phyloP scores from a whole-genome alignment of 768 basidiomycete species.

The Termitomyces sp. region DNA sequence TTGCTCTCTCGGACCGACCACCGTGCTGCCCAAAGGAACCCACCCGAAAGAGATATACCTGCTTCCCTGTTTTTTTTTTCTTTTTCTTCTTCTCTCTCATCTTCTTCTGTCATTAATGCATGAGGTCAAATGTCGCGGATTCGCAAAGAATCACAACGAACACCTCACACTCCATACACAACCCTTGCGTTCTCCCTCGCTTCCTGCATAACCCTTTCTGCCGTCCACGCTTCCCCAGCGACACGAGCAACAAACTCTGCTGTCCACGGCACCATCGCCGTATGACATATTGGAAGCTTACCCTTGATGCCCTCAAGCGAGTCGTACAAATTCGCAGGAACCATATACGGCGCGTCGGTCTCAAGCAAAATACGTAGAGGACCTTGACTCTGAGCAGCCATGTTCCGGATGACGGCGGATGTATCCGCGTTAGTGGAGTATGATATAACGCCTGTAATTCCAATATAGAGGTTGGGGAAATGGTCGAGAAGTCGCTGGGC shows the following conservation, averaged over 20 bases:
- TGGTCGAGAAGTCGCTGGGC: slow-evolving; percentile 67
- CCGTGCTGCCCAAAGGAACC: no score
- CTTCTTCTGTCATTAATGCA: no score
- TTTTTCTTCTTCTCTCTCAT: no score
- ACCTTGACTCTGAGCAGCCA: slow-evolving; percentile 28
- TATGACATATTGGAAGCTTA: slow-evolving; percentile 68
- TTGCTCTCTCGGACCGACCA: no score
- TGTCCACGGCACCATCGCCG: slow-evolving; percentile 84
- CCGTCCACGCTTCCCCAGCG: slow-evolving; percentile 43
- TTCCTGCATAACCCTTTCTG: slow-evolving; percentile 54
- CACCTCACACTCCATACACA: slow-evolving; percentile 52
- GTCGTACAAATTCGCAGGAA: slow-evolving; percentile 68
- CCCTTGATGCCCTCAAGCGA: slow-evolving; percentile 52
- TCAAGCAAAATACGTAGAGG: slow-evolving; percentile 62
- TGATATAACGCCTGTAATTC: slow-evolving; percentile 83
- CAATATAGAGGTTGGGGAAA: slow-evolving; percentile 81
- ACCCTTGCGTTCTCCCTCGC: slow-evolving; percentile 61
- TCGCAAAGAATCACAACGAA: not conserved
- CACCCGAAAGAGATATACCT: no score
- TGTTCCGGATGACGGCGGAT: slow-evolving; percentile 55
- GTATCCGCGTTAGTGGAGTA: slow-evolving; percentile 77
- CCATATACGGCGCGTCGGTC: slow-evolving; percentile 88
- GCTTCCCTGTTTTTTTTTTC: no score
- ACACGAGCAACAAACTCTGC: slow-evolving; percentile 66
- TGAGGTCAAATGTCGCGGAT: not conserved